Evolutionary conservation across 2,329 filamentous ascomycete genomes (phyloP).

Genomic region (Colletotrichum chlorophyti): DNA sequence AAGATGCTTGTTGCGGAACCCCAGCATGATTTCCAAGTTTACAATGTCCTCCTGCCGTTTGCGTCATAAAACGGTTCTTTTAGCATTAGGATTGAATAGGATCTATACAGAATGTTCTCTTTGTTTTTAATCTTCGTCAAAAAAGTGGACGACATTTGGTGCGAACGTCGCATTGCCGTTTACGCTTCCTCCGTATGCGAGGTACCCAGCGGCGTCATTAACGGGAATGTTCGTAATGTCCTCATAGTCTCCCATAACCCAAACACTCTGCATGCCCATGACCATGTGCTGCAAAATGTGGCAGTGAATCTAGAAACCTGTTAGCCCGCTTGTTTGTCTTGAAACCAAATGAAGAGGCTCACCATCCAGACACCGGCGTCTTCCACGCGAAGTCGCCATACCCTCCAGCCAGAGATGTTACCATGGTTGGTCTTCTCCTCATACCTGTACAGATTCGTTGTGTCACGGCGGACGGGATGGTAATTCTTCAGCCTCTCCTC

Average conservation of each 20-base stretch:
- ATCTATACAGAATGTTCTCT: no score
- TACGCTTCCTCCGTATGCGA: slow-evolving; percentile 51
- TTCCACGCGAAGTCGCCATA: slow-evolving; percentile 59
- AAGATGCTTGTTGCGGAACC: no score
- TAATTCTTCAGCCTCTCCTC: slow-evolving; percentile 44
- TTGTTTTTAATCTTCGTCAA: slow-evolving; percentile 10
- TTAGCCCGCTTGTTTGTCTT: neutral
- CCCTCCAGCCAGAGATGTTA: slow-evolving; percentile 62
- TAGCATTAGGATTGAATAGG: no score
- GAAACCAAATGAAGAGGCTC: neutral
- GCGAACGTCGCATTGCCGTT: slow-evolving; percentile 45
- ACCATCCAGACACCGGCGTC: slow-evolving; percentile 66
- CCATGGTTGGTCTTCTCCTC: slow-evolving; percentile 44
- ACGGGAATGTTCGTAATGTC: slow-evolving; percentile 33
- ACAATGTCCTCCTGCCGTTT: no score
- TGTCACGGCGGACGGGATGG: slow-evolving; percentile 48
- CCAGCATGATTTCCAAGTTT: no score
- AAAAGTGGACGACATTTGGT: slow-evolving; percentile 29
- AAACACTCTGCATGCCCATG: slow-evolving; percentile 52
- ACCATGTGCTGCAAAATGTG: slow-evolving; percentile 65
- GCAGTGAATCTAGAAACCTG: slow-evolving; percentile 53
- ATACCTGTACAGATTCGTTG: slow-evolving; percentile 64
- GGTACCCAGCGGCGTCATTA: slow-evolving; percentile 47
- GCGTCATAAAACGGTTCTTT: no score
- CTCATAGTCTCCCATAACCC: slow-evolving; percentile 35